These are phyloP conservation scores for Phialophora chinensis DNA, from an alignment of 2,329 filamentous ascomycete species.

Conservation along the genomic window DNA sequence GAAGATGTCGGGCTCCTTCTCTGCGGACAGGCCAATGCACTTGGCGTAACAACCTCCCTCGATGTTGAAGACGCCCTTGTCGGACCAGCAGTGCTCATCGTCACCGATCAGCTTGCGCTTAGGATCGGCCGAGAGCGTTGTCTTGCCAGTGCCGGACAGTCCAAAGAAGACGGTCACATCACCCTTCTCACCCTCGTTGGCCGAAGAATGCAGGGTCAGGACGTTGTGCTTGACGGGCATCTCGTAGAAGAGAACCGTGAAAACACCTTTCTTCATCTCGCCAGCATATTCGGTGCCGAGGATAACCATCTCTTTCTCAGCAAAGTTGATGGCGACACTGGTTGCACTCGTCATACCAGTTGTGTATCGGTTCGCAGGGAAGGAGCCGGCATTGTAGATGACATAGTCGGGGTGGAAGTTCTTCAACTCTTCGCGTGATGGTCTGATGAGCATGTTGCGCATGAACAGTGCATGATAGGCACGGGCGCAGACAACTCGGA, in stretches of 20 bases:
- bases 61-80: slow-evolving; percentile 97
- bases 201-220: slow-evolving; percentile 95
- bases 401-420: slow-evolving; percentile 99
- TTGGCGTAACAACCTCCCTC: slow-evolving; percentile 99
- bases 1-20: slow-evolving; percentile 99
- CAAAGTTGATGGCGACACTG: slow-evolving; percentile 98
- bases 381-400: slow-evolving; percentile 98
- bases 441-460: slow-evolving; percentile 99
- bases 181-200: slow-evolving; percentile 92
- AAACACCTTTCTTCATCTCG: slow-evolving; percentile 98
- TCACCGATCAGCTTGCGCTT: slow-evolving; percentile 97
- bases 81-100: slow-evolving; percentile 99
- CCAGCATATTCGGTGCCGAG: slow-evolving; percentile 98
- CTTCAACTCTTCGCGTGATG: slow-evolving; percentile 86
- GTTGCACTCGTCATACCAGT: slow-evolving; percentile 98
- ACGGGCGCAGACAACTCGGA: slow-evolving; percentile 96
- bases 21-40: slow-evolving; percentile 93
- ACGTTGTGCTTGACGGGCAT: slow-evolving; percentile 99
- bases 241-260: slow-evolving; percentile 99
- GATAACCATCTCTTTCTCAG: slow-evolving; percentile 99
- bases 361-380: slow-evolving; percentile 98
- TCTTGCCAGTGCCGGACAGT: slow-evolving; percentile 98
- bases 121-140: slow-evolving; percentile 93
- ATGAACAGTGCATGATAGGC: slow-evolving; percentile 99
- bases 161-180: slow-evolving; percentile 99